phyloP scores from a whole-genome alignment of 2,329 filamentous ascomycete genomes.

The Talaromyces funiculosus region DNA sequence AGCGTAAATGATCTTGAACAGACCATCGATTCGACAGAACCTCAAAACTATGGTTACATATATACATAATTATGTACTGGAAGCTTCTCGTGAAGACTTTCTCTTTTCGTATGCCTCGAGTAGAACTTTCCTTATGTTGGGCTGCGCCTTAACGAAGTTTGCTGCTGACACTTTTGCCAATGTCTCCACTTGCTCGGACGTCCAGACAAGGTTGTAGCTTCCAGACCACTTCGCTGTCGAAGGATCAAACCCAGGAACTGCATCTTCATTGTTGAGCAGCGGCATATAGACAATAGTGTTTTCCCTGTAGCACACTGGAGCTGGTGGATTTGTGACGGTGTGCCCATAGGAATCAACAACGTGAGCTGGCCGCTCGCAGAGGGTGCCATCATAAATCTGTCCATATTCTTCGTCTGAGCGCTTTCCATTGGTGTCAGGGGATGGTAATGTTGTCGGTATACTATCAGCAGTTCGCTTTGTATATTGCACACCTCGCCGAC shows the following conservation, averaged over 20 bases:
- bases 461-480: conserved; percentile 1
- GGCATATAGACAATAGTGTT: conserved; percentile 14
- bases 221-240: conserved; percentile 14
- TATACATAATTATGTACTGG: not conserved
- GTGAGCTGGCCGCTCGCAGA: not conserved
- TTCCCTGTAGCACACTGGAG: conserved; percentile 7
- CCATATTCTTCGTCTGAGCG: conserved; percentile 4
- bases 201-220: conserved; percentile 15
- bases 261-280: conserved; percentile 11
- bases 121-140: conserved; percentile 6
- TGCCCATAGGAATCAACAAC: conserved; percentile 14
- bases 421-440: not conserved
- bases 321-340: conserved; percentile 11
- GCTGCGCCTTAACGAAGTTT: conserved; percentile 6
- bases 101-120: conserved; percentile 7
- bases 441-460: not conserved
- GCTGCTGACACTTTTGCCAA: conserved; percentile 5
- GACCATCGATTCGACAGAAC: not conserved
- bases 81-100: conserved; percentile 7
- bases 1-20: no score
- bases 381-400: conserved; percentile 7
- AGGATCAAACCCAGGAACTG: conserved; percentile 8
- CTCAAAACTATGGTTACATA: not conserved
- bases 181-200: conserved; percentile 11
- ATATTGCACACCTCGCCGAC: conserved; percentile 11